phyloP scores from a whole-genome alignment of 2,329 filamentous ascomycete genomes.

The Coniochaeta sp. region DNA sequence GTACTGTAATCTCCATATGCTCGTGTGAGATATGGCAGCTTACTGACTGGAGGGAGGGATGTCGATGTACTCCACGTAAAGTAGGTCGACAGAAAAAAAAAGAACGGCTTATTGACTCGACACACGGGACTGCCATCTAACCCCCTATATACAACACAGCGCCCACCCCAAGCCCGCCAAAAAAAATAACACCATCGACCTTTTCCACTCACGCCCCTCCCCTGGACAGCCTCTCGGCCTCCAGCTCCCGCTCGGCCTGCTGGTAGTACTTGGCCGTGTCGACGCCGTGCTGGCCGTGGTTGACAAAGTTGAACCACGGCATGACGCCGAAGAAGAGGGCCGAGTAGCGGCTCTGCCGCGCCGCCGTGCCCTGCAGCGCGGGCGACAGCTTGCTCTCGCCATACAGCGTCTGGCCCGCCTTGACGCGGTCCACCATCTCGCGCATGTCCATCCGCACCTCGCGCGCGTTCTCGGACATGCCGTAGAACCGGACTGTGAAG shows the following conservation, averaged over 20 bases:
- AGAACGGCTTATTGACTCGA: conserved; percentile 9
- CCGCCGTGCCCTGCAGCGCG: conserved; percentile 89
- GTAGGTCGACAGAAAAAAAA: neutral
- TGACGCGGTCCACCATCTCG: conserved; percentile 96
- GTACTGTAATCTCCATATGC: too few relatives aligned
- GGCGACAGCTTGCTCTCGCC: conserved; percentile 70
- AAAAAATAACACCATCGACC: neutral
- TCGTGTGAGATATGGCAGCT: too few relatives aligned
- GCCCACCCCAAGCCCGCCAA: neutral
- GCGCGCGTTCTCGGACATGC: conserved; percentile 83
- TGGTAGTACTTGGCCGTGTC: conserved; percentile 98
- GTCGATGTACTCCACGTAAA: neutral
- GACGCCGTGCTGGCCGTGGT: conserved; percentile 91
- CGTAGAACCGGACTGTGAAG: conserved; percentile 87
- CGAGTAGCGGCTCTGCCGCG: conserved; percentile 87
- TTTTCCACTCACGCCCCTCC: conserved; percentile 9
- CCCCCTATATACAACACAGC: conserved; percentile 7
- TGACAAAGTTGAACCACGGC: conserved; percentile 98
- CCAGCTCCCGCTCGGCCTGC: conserved; percentile 88
- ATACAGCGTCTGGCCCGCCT: conserved; percentile 84
- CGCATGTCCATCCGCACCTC: conserved; percentile 95
- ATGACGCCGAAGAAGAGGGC: conserved; percentile 76
- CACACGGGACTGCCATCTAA: conserved; percentile 7
- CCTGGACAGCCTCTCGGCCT: conserved; percentile 52
- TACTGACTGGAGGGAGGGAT: too few relatives aligned